Evolutionary conservation across 306 rosid species (phyloP).

Genomic region (Gastrolobium villosum): DNA sequence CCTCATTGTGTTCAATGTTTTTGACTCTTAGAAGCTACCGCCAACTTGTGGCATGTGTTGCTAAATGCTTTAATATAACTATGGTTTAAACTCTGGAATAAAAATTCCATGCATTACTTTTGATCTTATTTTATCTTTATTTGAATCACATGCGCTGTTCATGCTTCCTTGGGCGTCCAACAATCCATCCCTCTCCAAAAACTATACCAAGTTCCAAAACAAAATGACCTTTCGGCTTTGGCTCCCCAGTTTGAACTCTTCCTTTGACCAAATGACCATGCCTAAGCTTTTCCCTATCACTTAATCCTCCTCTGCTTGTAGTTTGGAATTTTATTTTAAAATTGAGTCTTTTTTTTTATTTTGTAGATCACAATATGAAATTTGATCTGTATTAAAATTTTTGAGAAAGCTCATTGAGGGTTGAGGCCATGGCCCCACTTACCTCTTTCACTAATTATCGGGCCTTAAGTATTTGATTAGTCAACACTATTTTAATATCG

Average conservation of each 20-base stretch:
- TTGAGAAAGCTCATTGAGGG: slow-evolving; percentile 1
- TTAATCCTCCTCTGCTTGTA: background rate
- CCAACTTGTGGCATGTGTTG: slow-evolving; percentile 37
- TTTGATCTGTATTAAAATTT: background rate
- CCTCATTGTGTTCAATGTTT: slow-evolving; percentile 34
- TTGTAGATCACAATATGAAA: background rate
- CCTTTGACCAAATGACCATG: slow-evolving; percentile 41
- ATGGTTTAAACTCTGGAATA: background rate
- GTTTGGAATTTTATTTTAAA: background rate
- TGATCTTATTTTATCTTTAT: background rate
- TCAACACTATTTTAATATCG: slow-evolving; percentile 27
- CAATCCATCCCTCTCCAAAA: slow-evolving; percentile 21
- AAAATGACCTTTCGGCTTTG: slow-evolving; percentile 39
- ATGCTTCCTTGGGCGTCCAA: slow-evolving; percentile 45
- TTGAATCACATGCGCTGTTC: slow-evolving; percentile 51
- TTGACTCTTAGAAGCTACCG: slow-evolving; percentile 48
- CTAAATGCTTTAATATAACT: slow-evolving; percentile 18
- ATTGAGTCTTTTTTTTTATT: background rate
- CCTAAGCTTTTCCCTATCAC: background rate
- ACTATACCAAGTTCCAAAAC: slow-evolving; percentile 42
- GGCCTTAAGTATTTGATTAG: slow-evolving; percentile 45
- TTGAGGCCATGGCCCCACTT: slow-evolving; percentile 23
- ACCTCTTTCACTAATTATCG: slow-evolving; percentile 44
- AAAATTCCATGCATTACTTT: background rate
- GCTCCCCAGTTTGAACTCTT: slow-evolving; percentile 35